These are phyloP conservation scores for Macaranga tanarius DNA, from an alignment of 441 rosid genomes.

Conservation along the genomic window DNA sequence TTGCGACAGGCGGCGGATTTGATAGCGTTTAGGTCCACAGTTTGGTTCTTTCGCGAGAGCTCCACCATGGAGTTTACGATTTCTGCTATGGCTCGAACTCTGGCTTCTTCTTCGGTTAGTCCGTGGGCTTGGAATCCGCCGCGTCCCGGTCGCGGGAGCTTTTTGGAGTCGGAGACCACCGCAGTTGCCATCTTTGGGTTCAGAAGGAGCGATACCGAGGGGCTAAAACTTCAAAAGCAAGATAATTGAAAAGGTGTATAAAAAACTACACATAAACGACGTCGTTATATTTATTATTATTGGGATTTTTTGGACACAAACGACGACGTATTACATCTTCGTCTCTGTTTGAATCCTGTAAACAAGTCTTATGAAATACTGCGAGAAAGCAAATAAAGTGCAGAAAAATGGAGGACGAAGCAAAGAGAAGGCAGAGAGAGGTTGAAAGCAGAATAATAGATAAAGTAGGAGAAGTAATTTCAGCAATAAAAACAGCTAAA, in stretches of 20 bases:
- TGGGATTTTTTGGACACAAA: too few relatives aligned
- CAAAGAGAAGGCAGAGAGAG: constrained; percentile 33
- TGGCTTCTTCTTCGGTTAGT: constrained; percentile 86
- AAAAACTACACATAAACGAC: background rate
- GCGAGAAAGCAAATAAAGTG: background rate
- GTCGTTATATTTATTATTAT: background rate
- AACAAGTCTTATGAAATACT: background rate
- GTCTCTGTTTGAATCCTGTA: background rate
- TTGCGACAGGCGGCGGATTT: constrained; percentile 93
- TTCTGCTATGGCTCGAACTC: constrained; percentile 90
- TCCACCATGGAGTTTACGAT: constrained; percentile 91
- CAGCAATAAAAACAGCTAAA: constrained; percentile 51
- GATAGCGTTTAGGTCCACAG: constrained; percentile 87
- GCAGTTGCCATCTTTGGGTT: constrained; percentile 58
- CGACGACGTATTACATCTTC: too few relatives aligned
- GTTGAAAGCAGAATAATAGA: constrained; percentile 40
- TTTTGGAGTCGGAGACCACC: constrained; percentile 47
- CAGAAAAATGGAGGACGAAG: constrained; percentile 40
- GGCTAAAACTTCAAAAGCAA: background rate
- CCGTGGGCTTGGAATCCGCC: constrained; percentile 91
- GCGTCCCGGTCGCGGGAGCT: constrained; percentile 78
- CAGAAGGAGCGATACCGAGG: background rate
- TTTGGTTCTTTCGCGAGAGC: constrained; percentile 83
- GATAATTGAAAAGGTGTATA: background rate
- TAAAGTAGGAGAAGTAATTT: constrained; percentile 57